Evolutionary conservation across 805 yeast genomes (phyloP), one percentile per base, ranked within the genome.

Genomic region (Maudiozyma turicensis): DNA sequence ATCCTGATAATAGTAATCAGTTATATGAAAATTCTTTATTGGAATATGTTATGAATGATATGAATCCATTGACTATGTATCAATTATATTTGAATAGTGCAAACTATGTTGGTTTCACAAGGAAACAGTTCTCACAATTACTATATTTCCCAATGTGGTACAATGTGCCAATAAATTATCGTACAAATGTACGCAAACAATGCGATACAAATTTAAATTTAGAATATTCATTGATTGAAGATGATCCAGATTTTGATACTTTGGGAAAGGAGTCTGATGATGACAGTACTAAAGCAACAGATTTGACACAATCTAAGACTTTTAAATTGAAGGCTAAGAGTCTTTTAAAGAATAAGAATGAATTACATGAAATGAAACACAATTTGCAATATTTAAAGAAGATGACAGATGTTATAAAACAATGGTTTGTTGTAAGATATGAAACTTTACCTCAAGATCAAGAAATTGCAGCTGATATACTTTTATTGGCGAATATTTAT

Each of bases 91-190:
- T 81, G 43, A 76, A 80, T 56, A 71, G 73, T 30, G 65, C 63
- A 14, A 84, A 84, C 60, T 84, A 82, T 62, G 84, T 78, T 50
- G 61, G 69, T 10, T 81, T 73, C 55, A 77, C 88, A 4, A 71
- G 86, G 52, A 74, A 75, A 26, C 56, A 75, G 14, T 82, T 82
- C 59, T 68, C 72, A 42, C 55, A 67, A 4, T 73, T 77, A 49
- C 63, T 83, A 15, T 83, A 86, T 6, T 84, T 84, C 67, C 91
- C 90, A 8, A 74, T 82, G 76, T 86, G 83, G 75, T 84, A 83
- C 60, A 77, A 77, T 52, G 79, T 82, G 26, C 89, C 90, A 1
- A 34, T 57, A 35, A 47, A 47, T 15, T 48, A 53, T 34, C 48
- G 66, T 41, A 42, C 55, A 3, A 40, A 44, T 3, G 56, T 59